Evolutionary conservation across 768 basidiomycete genomes (phyloP), one percentile per base, ranked within the genome.

Genomic region (Tulasnella sp.): DNA sequence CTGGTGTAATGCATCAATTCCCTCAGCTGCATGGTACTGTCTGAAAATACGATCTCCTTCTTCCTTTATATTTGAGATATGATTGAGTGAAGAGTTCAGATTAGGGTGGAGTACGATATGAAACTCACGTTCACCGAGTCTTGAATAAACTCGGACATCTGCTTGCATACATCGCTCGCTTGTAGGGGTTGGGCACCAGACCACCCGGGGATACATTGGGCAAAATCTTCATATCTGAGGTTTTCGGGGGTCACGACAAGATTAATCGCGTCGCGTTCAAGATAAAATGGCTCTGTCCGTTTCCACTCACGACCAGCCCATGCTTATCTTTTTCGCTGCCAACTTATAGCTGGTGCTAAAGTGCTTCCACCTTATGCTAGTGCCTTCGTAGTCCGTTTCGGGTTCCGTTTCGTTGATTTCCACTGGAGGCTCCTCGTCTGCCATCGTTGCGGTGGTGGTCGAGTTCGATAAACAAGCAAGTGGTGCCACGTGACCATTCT

Each of bases 261-360:
- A 11, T 35, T 70, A 70, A 29, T 46, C 35, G 29, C 42, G 40
- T 74, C 39, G 3, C 44, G 32, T 26, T 48, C 16, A 20, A 51
- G 2, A 35, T 46, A 5, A 26, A 73, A 35, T 16, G 71, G 29
- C 13, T 46, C 20, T n/a, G 29, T 13, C 32, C n/a, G 4, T 16
- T 15, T 55, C 26, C 23, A 75, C 74, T 61, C 55, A 75, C 74
- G 74, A 57, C 74, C 74, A 75, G 37, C 74, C 74, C 74, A 75
- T 75, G 51, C 74, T 75, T 6, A 75, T 57, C 74, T 75, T 75
- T 29, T 75, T 75, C 29, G 74, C 74, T 15, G 74, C 74, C 51
- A 75, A 75, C 32, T 75, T 55, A 40, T 57, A 75, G 40, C 74
- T 75, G 48, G 74, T 61, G 40, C 57, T 61, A 37, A 75, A 75